Percentiles rank a stretch among this genome's conserved stretches.
These are phyloP conservation scores for Hygrophorus pudorinus DNA, from an alignment of 768 basidiomycete genomes.

Conservation along the genomic window DNA sequence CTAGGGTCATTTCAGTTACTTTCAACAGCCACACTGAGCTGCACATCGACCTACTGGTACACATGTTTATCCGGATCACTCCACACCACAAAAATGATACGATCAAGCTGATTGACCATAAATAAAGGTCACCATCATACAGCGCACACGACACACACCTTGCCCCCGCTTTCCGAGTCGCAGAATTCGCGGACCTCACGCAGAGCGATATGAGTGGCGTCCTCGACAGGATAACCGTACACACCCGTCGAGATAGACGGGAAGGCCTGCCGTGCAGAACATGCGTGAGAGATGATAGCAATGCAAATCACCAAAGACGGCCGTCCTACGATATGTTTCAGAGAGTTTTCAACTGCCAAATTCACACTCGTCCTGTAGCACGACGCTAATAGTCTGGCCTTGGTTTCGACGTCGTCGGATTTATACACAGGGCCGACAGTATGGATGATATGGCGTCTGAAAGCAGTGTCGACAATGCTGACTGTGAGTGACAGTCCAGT, in stretches of 20 bases:
- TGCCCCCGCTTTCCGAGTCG: constrained; percentile 39
- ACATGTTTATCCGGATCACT: constrained; percentile 49
- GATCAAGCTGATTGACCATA: constrained; percentile 40
- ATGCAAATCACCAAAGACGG: not conserved
- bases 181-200: constrained; percentile 44
- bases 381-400: constrained; percentile 48
- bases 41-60: constrained; percentile 44
- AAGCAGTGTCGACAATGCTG: not conserved
- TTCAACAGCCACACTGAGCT: not conserved
- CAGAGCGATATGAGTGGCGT: constrained; percentile 65
- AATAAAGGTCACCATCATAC: not conserved
- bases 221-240: constrained; percentile 67
- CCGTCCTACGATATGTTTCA: constrained; percentile 54
- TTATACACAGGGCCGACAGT: constrained; percentile 72
- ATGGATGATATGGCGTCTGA: constrained; percentile 66
- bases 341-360: constrained; percentile 46
- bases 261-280: constrained; percentile 46
- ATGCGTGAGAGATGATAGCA: not conserved
- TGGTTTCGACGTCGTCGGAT: constrained; percentile 25
- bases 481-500: not conserved
- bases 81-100: constrained; percentile 70
- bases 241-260: constrained; percentile 73
- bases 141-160: constrained; percentile 26
- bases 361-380: constrained; percentile 61
- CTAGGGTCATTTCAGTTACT: constrained; percentile 17